A percentile compares a stretch with the other conserved stretches of the same genome.
Conservation (phyloP, 202 grass and related monocot genomes). For the Schoenoplectus tabernaemontani region DNA sequence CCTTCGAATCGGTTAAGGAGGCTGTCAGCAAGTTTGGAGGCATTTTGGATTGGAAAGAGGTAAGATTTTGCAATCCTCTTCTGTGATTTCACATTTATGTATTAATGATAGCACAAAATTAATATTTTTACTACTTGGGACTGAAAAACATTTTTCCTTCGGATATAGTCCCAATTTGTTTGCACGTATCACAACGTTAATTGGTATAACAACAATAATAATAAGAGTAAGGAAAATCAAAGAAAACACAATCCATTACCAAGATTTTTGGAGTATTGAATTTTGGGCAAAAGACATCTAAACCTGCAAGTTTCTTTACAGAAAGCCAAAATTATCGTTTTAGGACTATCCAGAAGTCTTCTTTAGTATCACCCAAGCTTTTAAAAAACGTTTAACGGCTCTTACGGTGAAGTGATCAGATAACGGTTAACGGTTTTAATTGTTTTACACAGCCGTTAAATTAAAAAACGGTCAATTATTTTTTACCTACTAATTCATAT, state of each 20-base stretch:
- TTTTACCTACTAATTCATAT: too few relatives aligned
- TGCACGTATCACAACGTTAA: background rate
- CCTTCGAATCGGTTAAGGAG: constrained; percentile 80
- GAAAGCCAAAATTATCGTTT: background rate
- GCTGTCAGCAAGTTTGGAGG: constrained; percentile 82
- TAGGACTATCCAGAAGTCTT: background rate
- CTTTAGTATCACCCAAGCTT: too few relatives aligned
- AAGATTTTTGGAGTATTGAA: background rate
- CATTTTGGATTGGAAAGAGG: constrained; percentile 89
- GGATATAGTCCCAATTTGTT: background rate
- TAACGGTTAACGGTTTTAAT: too few relatives aligned
- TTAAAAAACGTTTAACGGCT: too few relatives aligned
- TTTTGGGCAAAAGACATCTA: background rate
- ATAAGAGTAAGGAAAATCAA: background rate
- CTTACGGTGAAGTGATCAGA: too few relatives aligned
- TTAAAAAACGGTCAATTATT: too few relatives aligned
- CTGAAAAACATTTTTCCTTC: background rate
- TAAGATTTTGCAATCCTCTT: constrained; percentile 10
- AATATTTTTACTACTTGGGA: background rate
- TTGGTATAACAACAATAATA: background rate
- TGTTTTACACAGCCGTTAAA: too few relatives aligned
- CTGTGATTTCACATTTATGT: background rate
- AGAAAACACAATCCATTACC: background rate
- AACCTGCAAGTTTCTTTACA: background rate
- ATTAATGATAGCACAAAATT: too few relatives aligned